Evolutionary conservation across 305 asterid species (phyloP), one percentile per base, ranked within the genome.

Genomic region (Fraxinus sp.): DNA sequence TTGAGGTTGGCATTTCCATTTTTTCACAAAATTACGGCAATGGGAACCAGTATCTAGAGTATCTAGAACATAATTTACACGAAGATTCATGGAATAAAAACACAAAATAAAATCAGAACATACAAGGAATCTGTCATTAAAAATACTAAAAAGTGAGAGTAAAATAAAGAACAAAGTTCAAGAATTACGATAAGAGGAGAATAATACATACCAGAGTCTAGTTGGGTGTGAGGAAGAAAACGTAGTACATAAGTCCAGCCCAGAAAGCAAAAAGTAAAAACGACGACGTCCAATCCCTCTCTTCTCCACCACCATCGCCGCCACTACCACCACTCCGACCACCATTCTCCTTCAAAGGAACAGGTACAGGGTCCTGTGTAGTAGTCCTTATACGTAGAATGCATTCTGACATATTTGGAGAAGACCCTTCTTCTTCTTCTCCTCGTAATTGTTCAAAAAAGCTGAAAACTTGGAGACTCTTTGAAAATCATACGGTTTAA

Each of bases 231-330:
- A 95, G 94, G 83, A 89, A 76, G 92, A 87, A 83, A 74, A 92
- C 92, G 78, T 95, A 95, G 89, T 91, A 94, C 90, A 95, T 87
- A 57, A 95, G 88, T 41, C 93, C 98, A 84, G 88, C 89, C 95
- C 97, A 95, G 86, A 95, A 90, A 74, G 84, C 87, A 86, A 92
- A 88, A 72, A 94, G 91, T 90, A 92, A 85, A 70, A 93, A 80
- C 86, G 99, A 95, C 78, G 97, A 90, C 85, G 98, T 94, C 98
- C 98, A 88, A 79, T 91, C 97, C 91, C 94, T 92, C 82, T 85
- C 95, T 79, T 86, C 95, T 32, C 87, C 97, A 0, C 82, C 90
- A 2, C 85, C 82, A 37, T 76, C 83, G 24, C 84, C 88, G 16
- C 87, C 84, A 7, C 30, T 68, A 9, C 14, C 32, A 9, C 79